Evolutionary conservation across 768 basidiomycete species (phyloP).

Genomic region (Symmetrospora coprosmae): DNA sequence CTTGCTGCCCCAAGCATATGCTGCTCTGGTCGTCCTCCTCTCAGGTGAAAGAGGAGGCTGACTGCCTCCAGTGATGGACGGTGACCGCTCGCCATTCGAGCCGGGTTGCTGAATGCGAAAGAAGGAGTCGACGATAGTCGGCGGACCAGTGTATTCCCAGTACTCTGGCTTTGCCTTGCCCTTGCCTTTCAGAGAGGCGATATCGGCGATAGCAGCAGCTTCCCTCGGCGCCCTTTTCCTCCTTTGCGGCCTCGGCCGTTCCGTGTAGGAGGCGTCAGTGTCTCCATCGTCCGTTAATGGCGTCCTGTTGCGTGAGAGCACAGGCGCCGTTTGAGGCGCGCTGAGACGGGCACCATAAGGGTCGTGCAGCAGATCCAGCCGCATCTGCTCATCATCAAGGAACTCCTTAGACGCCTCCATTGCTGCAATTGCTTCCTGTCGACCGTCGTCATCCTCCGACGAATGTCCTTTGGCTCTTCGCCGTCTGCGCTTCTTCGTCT

Average conservation of each 20-base stretch:
- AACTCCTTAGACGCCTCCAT: conserved; percentile 12
- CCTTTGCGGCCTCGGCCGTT: too few relatives aligned
- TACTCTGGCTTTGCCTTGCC: neutral
- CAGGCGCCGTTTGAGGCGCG: too few relatives aligned
- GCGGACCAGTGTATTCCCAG: neutral
- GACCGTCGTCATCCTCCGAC: conserved; percentile 2
- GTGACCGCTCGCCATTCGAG: too few relatives aligned
- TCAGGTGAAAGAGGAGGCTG: too few relatives aligned
- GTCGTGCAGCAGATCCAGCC: too few relatives aligned
- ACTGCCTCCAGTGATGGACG: too few relatives aligned
- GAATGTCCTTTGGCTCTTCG: neutral
- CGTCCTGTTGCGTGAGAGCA: too few relatives aligned
- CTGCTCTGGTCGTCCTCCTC: too few relatives aligned
- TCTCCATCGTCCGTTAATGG: conserved; percentile 4
- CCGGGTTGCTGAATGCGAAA: too few relatives aligned
- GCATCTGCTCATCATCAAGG: neutral
- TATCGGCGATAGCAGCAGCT: neutral
- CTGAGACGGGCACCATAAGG: too few relatives aligned
- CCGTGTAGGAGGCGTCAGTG: too few relatives aligned
- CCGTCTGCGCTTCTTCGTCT: neutral
- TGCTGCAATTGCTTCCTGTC: neutral
- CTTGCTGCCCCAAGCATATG: too few relatives aligned
- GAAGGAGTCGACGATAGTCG: neutral
- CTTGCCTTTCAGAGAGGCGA: neutral
- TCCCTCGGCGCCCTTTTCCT: neutral